A percentile compares a stretch with the other conserved stretches of the same genome.
These are phyloP conservation scores for Colletotrichum sp. DNA, from an alignment of 2,329 filamentous ascomycete genomes.

Conservation along the genomic window DNA sequence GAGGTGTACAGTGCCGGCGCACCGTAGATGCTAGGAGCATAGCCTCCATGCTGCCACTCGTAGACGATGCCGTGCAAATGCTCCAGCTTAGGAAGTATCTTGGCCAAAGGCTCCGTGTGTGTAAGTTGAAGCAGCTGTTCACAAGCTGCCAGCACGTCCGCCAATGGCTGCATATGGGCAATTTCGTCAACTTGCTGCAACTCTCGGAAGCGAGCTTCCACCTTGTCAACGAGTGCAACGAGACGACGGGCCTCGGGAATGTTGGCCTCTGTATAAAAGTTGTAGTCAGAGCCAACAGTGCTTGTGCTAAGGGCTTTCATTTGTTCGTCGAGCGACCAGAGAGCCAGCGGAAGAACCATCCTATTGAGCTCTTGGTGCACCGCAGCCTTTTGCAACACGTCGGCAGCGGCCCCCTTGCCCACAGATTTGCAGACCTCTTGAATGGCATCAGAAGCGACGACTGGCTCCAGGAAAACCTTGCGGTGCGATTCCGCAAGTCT, in stretches of 20 bases:
- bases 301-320: conserved; percentile 44
- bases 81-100: conserved; percentile 84
- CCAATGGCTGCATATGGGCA: conserved; percentile 75
- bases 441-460: conserved; percentile 47
- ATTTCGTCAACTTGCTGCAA: conserved; percentile 72
- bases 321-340: conserved; percentile 70
- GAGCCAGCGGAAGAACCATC: conserved; percentile 67
- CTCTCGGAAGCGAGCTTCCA: conserved; percentile 74
- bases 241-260: conserved; percentile 76
- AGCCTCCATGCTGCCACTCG: conserved; percentile 88
- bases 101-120: conserved; percentile 84
- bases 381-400: conserved; percentile 23
- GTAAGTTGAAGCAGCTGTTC: conserved; percentile 76
- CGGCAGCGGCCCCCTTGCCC: conserved; percentile 40
- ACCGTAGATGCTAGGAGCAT: conserved; percentile 81
- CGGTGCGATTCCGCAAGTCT: conserved; percentile 66
- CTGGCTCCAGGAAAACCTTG: conserved; percentile 52
- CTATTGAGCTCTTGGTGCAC: conserved; percentile 46
- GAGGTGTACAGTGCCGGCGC: conserved; percentile 74
- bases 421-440: conserved; percentile 47
- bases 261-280: conserved; percentile 89
- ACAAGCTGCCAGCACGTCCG: conserved; percentile 78
- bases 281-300: conserved; percentile 61
- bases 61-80: conserved; percentile 85
- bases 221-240: conserved; percentile 69